These are phyloP conservation scores for Trametes elegans DNA, from an alignment of 768 basidiomycete genomes.

Conservation along the genomic window DNA sequence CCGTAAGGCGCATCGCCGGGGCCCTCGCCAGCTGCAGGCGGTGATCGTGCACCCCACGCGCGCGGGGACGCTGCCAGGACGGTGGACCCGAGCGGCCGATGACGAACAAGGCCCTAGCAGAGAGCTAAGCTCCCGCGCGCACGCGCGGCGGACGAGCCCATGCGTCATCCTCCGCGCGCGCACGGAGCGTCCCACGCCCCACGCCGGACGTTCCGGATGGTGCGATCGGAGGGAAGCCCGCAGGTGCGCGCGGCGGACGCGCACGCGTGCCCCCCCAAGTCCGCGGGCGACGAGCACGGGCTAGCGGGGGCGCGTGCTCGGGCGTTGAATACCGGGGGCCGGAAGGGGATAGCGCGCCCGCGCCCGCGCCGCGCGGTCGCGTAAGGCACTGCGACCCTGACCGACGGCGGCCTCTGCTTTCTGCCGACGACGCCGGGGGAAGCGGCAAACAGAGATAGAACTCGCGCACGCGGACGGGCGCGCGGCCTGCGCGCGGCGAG, in stretches of 20 bases:
- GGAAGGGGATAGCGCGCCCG: neutral
- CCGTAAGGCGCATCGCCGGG: neutral
- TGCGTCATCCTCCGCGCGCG: conserved; percentile 3
- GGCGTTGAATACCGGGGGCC: neutral
- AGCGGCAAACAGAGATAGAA: neutral
- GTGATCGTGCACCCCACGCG: too few relatives aligned
- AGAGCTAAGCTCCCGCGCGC: too few relatives aligned
- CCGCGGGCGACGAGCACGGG: neutral
- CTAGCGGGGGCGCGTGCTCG: too few relatives aligned
- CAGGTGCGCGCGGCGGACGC: neutral
- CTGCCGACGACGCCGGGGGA: conserved; percentile 16
- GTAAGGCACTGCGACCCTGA: conserved; percentile 7
- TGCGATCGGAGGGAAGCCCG: neutral
- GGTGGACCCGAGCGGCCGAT: too few relatives aligned
- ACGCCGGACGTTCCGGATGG: neutral
- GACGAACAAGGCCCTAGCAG: too few relatives aligned
- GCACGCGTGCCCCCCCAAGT: neutral
- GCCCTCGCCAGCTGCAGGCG: too few relatives aligned
- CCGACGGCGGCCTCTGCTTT: neutral
- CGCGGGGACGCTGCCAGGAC: too few relatives aligned
- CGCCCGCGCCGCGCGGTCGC: conserved; percentile 7
- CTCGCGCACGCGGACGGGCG: neutral
- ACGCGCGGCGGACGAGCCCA: too few relatives aligned
- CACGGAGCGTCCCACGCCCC: conserved; percentile 6
- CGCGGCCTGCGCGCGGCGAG: neutral